Evolutionary conservation across 352 stramenopile genomes (phyloP), one percentile per base, ranked within the genome.

Genomic region (Achlya hypogyna): DNA sequence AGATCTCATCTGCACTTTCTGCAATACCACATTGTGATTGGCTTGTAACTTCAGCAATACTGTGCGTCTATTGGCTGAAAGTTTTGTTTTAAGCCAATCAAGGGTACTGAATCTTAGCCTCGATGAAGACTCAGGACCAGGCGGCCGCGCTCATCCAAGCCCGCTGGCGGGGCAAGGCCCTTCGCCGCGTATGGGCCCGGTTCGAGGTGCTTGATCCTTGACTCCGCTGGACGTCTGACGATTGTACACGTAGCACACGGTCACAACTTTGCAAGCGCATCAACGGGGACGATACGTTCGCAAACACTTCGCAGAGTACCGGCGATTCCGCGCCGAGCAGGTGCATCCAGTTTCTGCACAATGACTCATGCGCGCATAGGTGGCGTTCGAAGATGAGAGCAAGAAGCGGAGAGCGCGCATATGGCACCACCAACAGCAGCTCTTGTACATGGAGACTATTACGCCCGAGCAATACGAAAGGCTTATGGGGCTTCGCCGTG

Each of bases 391-490:
- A 22, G 54, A 62, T 29, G 76, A 79, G 27, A 81, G 74, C 53
- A 73, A 78, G 31, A 72, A 72, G 12, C 69, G 81, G 12, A 73
- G 87, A 53, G 63, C 74, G 25, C 76, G 81, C 23, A 79, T 91
- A 31, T 83, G 74, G 76, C 74, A 73, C n/a, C 75, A 81, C 54
- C 78, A 88, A 62, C 78, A 88, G 43, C 74, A 87, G 27, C 74
- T 89, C 16, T 77, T 81, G 29, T 89, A 89, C 49, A 72, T 91
- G 56, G 75, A 84, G 40, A 71, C 78, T 51, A 88, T 78, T 27
- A 83, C 74, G 9, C 68, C 78, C 31, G 71, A 74, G 23, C 70
- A 82, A 38, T 69, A 86, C 9, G 75, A 86, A 29, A 56, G 43
- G 25, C 71, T 91, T 29, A 73, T 72, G 27, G 52, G 14, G 32